Evolutionary conservation across 1,139 yeast genomes (phyloP).

Genomic region (Candida neerlandica): DNA sequence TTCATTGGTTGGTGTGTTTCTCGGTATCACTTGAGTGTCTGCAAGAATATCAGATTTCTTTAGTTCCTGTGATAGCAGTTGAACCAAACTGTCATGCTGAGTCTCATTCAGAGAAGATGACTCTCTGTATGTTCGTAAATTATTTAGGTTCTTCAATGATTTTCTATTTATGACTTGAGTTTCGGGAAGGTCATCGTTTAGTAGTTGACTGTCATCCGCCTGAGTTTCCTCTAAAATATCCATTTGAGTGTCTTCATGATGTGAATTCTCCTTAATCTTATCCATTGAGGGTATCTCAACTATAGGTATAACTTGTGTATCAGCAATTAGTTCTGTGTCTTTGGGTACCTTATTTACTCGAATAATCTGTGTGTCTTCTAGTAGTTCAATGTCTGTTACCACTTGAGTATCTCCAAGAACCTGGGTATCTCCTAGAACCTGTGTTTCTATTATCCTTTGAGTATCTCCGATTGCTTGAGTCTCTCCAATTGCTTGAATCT

Average conservation of each 20-base stretch:
- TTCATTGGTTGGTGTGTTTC: neutral
- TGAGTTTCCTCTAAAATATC: neutral
- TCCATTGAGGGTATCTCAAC: neutral
- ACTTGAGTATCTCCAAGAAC: constrained; percentile 7
- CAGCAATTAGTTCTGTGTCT: neutral
- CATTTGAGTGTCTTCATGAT: constrained; percentile 1
- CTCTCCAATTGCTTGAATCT: neutral
- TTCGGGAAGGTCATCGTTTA: constrained; percentile 5
- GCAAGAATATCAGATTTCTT: neutral
- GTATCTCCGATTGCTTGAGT: neutral
- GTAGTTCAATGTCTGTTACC: neutral
- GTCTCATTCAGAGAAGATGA: neutral
- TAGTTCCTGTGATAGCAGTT: neutral
- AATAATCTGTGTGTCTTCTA: neutral
- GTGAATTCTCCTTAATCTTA: neutral
- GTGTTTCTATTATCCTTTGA: too few species aligned
- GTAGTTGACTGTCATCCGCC: constrained; percentile 8
- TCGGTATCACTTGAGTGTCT: constrained; percentile 5
- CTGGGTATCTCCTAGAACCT: constrained; percentile 3
- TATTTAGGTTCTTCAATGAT: neutral
- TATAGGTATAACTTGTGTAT: constrained; percentile 8
- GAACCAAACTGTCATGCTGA: neutral
- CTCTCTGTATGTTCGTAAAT: neutral
- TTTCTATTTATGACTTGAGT: constrained; percentile 11
- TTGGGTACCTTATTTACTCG: neutral